Evolutionary conservation across 257 asterid species (phyloP).

Genomic region (Ophiorrhiza pumila): DNA sequence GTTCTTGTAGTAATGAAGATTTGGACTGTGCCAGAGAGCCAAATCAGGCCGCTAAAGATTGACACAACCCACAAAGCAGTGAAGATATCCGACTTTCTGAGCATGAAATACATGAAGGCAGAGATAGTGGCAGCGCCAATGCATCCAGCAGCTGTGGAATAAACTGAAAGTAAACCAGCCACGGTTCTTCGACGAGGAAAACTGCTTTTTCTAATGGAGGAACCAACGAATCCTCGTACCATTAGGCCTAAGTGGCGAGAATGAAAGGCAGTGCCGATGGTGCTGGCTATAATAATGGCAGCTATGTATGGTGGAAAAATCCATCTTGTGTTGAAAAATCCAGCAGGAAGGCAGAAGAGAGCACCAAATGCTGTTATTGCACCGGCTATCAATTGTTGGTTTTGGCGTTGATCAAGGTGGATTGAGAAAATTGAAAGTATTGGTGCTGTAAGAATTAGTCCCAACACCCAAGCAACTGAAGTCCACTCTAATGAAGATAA

Average conservation of each 20-base stretch:
- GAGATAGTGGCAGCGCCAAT: slow-evolving; percentile 71
- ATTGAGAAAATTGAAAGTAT: slow-evolving; percentile 50
- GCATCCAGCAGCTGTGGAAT: slow-evolving; percentile 74
- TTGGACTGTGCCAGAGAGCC: slow-evolving; percentile 71
- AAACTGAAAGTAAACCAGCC: slow-evolving; percentile 65
- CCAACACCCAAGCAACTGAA: slow-evolving; percentile 71
- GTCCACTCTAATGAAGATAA: slow-evolving; percentile 78
- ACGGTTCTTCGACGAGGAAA: slow-evolving; percentile 51
- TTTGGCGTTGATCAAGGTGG: slow-evolving; percentile 61
- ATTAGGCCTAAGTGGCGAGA: slow-evolving; percentile 74
- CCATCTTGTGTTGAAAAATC: slow-evolving; percentile 69
- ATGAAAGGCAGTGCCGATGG: slow-evolving; percentile 60
- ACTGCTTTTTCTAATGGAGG: slow-evolving; percentile 35
- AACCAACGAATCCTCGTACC: slow-evolving; percentile 69
- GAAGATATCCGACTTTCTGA: slow-evolving; percentile 56
- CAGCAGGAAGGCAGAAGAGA: slow-evolving; percentile 86
- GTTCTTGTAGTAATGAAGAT: slow-evolving; percentile 45
- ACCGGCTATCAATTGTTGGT: slow-evolving; percentile 66
- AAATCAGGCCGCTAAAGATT: slow-evolving; percentile 76
- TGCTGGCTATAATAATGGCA: slow-evolving; percentile 60
- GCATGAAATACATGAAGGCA: slow-evolving; percentile 67
- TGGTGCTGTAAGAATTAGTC: slow-evolving; percentile 71
- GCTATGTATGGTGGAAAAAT: slow-evolving; percentile 78
- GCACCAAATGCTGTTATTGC: slow-evolving; percentile 75
- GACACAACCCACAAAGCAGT: slow-evolving; percentile 84